Base-by-base conservation (phyloP, 352 stramenopile species). In the Globisporangium alternatum region DNA sequence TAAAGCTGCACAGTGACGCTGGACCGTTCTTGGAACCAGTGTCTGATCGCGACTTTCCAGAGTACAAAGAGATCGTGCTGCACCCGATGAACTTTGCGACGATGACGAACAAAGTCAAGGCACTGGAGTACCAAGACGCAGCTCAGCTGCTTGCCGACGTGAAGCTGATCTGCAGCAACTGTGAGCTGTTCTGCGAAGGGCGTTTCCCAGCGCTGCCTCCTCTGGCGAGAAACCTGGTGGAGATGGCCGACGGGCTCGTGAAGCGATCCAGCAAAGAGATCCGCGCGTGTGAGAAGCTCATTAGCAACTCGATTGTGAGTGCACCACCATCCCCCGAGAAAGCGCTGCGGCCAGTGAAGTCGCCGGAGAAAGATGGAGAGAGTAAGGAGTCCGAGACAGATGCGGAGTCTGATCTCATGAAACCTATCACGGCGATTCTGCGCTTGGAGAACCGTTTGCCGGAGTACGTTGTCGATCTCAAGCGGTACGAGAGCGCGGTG, bases 31-130 rank as follows among this genome's bases (percentile, higher is more conserved):
- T 93, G 30, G 86, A 95, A 25, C 82, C 86, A 13, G 86, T 95
- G 13, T 93, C 86, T 3, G 80, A 85, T 62, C 71, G 66, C n/a
- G 83, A 95, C 28, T 95, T 95, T 45, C 86, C 86, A 0, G 80
- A 91, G 52, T 95, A 95, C 70, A 93, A 90, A 53, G 83, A 93
- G 35, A 92, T 95, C 44, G 74, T 95, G 19, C 67, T 81, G 43
- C 69, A 85, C 57, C 86, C 86, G 7, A 93, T 93, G 77, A 76
- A 95, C 65, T 72, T 95, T 15, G 72, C 63, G 2, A 84, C 76
- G 66, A 84, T 93, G 25, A 71, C 72, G 1, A 43, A 52, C 7
- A 91, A 92, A 53, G 79, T 79, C 1, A 80, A 80, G 35, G 66
- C 72, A 10, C 68, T 86, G 21, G 72, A 83, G 62, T 95, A 93